Conservation (phyloP, 371 early-diverging fungal genomes). For the Lichtheimia hyalospora region DNA sequence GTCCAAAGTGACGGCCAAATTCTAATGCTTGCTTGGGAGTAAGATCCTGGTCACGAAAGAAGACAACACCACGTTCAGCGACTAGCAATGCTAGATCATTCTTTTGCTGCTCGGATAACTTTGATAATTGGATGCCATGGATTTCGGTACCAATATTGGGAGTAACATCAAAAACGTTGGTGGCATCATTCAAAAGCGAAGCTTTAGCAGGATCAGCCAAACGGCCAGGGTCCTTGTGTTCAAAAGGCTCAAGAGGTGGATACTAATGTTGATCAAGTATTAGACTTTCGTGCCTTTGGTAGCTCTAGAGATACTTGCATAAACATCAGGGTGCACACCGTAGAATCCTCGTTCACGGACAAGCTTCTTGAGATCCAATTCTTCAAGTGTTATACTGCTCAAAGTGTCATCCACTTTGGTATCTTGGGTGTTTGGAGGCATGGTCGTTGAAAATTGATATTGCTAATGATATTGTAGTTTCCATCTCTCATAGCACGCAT, state of each 20-base stretch:
- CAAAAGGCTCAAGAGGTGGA: conserved; percentile 32
- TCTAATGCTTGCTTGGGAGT: conserved; percentile 50
- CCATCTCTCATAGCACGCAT: no score
- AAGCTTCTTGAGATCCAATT: conserved; percentile 31
- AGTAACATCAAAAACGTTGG: conserved; percentile 58
- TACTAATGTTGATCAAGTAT: conserved; percentile 17
- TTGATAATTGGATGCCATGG: conserved; percentile 54
- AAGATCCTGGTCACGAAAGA: conserved; percentile 61
- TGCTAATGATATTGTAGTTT: no score
- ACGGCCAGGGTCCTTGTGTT: conserved; percentile 44
- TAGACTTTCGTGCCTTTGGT: neutral
- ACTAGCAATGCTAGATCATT: conserved; percentile 57
- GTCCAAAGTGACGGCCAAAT: conserved; percentile 53
- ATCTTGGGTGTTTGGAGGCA: conserved; percentile 9
- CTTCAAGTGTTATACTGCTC: conserved; percentile 24
- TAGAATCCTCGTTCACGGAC: conserved; percentile 38
- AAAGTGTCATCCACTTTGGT: conserved; percentile 21
- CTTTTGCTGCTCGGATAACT: conserved; percentile 55
- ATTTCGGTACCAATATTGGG: conserved; percentile 72
- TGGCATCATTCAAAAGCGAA: conserved; percentile 52
- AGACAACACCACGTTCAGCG: conserved; percentile 64
- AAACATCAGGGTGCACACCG: conserved; percentile 33
- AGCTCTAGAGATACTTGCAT: conserved; percentile 11
- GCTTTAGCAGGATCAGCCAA: conserved; percentile 60
- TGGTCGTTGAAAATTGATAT: neutral